A percentile compares a stretch with the other conserved stretches of the same genome.
phyloP scores from a whole-genome alignment of 192 early-diverging fungal genomes.

The Nowakowskiella sp. region DNA sequence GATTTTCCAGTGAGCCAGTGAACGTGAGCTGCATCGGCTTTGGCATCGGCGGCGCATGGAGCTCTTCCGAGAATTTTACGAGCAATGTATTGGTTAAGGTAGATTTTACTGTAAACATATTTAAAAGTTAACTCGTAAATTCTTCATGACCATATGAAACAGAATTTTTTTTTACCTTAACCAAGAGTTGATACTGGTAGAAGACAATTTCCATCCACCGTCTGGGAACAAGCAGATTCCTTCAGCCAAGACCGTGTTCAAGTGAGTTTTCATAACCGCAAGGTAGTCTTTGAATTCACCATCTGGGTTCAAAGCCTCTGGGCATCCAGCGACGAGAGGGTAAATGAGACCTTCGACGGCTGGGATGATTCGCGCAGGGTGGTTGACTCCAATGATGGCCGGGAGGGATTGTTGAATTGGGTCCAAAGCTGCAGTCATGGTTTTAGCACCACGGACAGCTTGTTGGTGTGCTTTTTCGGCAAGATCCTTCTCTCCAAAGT shows the following conservation, averaged over 20 bases:
- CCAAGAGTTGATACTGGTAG: conserved; percentile 16
- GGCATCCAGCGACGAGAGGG: conserved; percentile 10
- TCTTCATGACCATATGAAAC: too few species aligned
- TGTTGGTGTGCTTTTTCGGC: conserved; percentile 6
- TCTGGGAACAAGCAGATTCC: conserved; percentile 13
- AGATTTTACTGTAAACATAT: too few species aligned
- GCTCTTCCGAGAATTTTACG: conserved; percentile 4
- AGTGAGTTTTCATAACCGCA: conserved; percentile 3
- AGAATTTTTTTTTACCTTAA: too few species aligned
- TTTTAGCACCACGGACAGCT: conserved; percentile 4
- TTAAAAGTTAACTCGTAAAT: too few species aligned
- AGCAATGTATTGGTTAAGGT: conserved; percentile 14
- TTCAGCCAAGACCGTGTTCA: conserved; percentile 1
- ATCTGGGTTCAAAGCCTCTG: conserved; percentile 5
- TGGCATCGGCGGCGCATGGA: neutral
- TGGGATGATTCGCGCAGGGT: conserved; percentile 12
- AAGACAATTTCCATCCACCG: conserved; percentile 14
- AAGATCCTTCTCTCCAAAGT: neutral
- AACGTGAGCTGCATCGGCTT: conserved; percentile 14
- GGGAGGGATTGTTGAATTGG: neutral
- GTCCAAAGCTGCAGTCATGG: conserved; percentile 4
- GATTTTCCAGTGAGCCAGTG: conserved; percentile 8
- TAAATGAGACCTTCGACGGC: conserved; percentile 16
- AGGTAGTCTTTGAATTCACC: conserved; percentile 13
- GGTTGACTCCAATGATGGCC: conserved; percentile 6